Percentiles rank a stretch among this genome's conserved stretches.
These are phyloP conservation scores for Cyclotella sp. DNA, from an alignment of 108 stramenopile genomes.

Conservation along the genomic window DNA sequence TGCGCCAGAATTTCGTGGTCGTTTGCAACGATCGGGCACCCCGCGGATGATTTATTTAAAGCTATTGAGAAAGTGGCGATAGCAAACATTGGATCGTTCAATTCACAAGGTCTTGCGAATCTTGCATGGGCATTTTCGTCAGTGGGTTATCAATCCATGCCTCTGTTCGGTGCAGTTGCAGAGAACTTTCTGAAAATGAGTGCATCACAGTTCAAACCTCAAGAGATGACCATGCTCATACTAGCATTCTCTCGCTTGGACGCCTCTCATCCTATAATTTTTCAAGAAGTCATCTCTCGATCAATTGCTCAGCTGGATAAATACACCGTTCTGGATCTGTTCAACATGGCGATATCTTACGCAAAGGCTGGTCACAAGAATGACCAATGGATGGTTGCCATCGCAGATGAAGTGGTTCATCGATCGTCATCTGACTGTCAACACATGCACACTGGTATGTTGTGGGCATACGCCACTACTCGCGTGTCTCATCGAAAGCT, in stretches of 20 bases:
- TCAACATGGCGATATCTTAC: slow-evolving; percentile 47
- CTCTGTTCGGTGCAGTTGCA: slow-evolving; percentile 24
- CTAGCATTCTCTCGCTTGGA: slow-evolving; percentile 33
- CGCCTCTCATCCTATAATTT: slow-evolving; percentile 23
- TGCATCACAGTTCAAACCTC: slow-evolving; percentile 22
- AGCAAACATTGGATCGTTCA: slow-evolving; percentile 25
- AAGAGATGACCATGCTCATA: slow-evolving; percentile 46
- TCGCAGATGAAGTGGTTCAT: slow-evolving; percentile 42
- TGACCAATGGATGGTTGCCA: slow-evolving; percentile 35
- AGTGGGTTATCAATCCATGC: slow-evolving; percentile 21
- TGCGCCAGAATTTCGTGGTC: slow-evolving; percentile 45
- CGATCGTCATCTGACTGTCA: slow-evolving; percentile 23
- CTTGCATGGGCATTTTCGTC: slow-evolving; percentile 48
- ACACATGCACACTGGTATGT: slow-evolving; percentile 36
- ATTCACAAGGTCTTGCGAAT: slow-evolving; percentile 43
- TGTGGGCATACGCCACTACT: slow-evolving; percentile 34
- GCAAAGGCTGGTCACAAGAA: slow-evolving; percentile 33
- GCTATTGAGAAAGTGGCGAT: slow-evolving; percentile 24
- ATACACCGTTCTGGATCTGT: slow-evolving; percentile 28
- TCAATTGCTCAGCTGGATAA: slow-evolving; percentile 27
- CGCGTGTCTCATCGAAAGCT: slow-evolving; percentile 19
- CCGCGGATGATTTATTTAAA: slow-evolving; percentile 33
- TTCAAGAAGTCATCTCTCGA: slow-evolving; percentile 28
- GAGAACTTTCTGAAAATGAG: slow-evolving; percentile 22
- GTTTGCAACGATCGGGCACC: slow-evolving; percentile 42